Percentiles rank a stretch among this genome's conserved stretches.
Evolutionary conservation across 495 filamentous ascomycete genomes (phyloP).

Genomic region (Aspergillus cristatus): DNA sequence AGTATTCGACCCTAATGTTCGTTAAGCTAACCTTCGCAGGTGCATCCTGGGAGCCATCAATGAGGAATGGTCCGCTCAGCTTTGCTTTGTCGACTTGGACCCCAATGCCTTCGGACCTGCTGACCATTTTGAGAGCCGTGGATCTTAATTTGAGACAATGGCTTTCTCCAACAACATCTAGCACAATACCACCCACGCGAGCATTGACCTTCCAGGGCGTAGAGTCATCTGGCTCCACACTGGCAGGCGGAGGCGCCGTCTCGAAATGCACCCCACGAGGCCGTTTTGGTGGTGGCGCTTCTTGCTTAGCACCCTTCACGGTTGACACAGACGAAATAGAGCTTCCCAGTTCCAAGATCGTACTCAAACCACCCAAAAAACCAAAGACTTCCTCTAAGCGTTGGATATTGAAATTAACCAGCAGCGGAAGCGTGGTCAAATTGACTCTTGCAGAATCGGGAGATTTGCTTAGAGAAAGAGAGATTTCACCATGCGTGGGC

Average conservation of each 20-base stretch:
- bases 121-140: constrained; percentile 69
- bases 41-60: constrained; percentile 36
- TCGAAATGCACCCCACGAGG: constrained; percentile 69
- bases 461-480: constrained; percentile 47
- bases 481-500: constrained; percentile 54
- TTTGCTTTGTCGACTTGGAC: constrained; percentile 67
- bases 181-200: constrained; percentile 62
- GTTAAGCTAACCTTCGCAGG: constrained; percentile 47
- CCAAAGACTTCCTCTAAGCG: constrained; percentile 76
- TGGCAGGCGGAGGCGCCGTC: constrained; percentile 12
- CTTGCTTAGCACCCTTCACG: constrained; percentile 27
- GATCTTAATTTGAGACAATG: constrained; percentile 67
- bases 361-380: constrained; percentile 88
- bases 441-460: constrained; percentile 47
- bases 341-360: constrained; percentile 76
- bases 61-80: constrained; percentile 55
- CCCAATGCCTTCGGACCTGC: constrained; percentile 57
- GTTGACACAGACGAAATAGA: constrained; percentile 70
- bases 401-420: constrained; percentile 67
- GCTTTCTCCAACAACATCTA: constrained; percentile 66
- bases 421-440: constrained; percentile 75
- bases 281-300: constrained; percentile 18
- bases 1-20: constrained; percentile 65
- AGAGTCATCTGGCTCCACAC: constrained; percentile 15
- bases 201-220: constrained; percentile 58